These are phyloP conservation scores for Curvularia sp. DNA, from an alignment of 2,329 filamentous ascomycete genomes.

Conservation along the genomic window DNA sequence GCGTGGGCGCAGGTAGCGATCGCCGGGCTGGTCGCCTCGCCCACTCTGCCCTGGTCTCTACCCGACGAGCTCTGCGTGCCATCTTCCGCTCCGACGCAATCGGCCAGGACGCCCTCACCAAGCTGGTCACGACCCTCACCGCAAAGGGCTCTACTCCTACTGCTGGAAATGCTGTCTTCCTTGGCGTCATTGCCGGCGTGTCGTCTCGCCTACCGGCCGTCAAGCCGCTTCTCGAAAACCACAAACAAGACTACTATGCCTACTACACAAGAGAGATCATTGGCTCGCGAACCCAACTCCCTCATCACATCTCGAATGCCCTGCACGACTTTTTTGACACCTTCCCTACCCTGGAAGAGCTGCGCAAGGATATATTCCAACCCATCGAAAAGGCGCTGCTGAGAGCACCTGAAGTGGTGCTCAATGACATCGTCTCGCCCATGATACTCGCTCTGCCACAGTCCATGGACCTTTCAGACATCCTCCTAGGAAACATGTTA, in stretches of 20 bases:
- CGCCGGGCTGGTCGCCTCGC: constrained; percentile 63
- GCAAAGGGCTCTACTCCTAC: constrained; percentile 70
- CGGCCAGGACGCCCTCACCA: constrained; percentile 67
- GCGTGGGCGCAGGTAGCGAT: constrained; percentile 61
- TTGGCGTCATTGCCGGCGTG: constrained; percentile 88
- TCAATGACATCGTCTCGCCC: constrained; percentile 78
- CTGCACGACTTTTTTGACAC: constrained; percentile 81
- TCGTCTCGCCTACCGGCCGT: constrained; percentile 73
- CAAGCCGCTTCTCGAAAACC: constrained; percentile 67
- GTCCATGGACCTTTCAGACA: constrained; percentile 77
- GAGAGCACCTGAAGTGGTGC: constrained; percentile 86
- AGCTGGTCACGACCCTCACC: constrained; percentile 71
- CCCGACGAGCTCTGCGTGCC: constrained; percentile 79
- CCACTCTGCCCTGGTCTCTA: constrained; percentile 77
- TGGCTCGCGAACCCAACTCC: constrained; percentile 75
- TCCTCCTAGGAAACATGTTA: constrained; percentile 74
- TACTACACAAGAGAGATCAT: constrained; percentile 89
- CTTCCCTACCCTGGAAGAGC: constrained; percentile 76
- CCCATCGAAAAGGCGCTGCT: constrained; percentile 87
- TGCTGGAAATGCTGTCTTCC: constrained; percentile 75
- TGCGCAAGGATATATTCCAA: constrained; percentile 78
- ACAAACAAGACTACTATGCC: constrained; percentile 76
- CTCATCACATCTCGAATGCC: constrained; percentile 74
- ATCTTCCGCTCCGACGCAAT: constrained; percentile 68
- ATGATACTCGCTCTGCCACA: constrained; percentile 74